Evolutionary conservation across 2,329 filamentous ascomycete species (phyloP).

Genomic region (Ophiostoma pallidulum): DNA sequence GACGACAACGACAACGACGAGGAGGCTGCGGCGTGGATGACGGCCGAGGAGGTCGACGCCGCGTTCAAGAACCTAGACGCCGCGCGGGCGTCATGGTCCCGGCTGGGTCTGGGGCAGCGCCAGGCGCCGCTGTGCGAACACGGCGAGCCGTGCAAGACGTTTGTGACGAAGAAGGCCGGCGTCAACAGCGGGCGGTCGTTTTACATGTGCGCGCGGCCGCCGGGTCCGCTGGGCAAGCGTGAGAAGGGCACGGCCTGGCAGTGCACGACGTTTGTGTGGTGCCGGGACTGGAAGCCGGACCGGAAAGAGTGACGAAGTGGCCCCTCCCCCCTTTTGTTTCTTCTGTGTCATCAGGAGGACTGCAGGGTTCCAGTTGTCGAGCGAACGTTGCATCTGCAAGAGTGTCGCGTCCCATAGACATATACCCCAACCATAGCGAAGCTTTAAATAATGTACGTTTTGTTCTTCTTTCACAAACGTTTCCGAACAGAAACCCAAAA

Average conservation of each 20-base stretch:
- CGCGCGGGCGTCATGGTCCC: constrained; percentile 76
- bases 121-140: constrained; percentile 72
- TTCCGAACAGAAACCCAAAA: too few relatives aligned
- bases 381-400: too few relatives aligned
- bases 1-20: constrained; percentile 15
- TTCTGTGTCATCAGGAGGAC: too few relatives aligned
- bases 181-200: constrained; percentile 65
- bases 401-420: too few relatives aligned
- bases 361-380: too few relatives aligned
- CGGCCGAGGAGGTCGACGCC: constrained; percentile 47
- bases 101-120: constrained; percentile 57
- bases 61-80: constrained; percentile 58
- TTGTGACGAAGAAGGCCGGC: constrained; percentile 82
- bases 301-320: too few relatives aligned
- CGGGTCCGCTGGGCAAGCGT: constrained; percentile 78
- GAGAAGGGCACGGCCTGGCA: constrained; percentile 80
- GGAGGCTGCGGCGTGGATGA: constrained; percentile 21
- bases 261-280: constrained; percentile 75
- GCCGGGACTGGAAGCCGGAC: constrained; percentile 43
- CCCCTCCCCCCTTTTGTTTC: too few relatives aligned
- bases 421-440: too few relatives aligned
- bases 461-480: too few relatives aligned
- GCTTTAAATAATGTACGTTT: too few relatives aligned
- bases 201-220: constrained; percentile 57
- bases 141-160: constrained; percentile 71